These are phyloP conservation scores for Saccharata proteae DNA, from an alignment of 2,329 filamentous ascomycete species.

Conservation along the genomic window DNA sequence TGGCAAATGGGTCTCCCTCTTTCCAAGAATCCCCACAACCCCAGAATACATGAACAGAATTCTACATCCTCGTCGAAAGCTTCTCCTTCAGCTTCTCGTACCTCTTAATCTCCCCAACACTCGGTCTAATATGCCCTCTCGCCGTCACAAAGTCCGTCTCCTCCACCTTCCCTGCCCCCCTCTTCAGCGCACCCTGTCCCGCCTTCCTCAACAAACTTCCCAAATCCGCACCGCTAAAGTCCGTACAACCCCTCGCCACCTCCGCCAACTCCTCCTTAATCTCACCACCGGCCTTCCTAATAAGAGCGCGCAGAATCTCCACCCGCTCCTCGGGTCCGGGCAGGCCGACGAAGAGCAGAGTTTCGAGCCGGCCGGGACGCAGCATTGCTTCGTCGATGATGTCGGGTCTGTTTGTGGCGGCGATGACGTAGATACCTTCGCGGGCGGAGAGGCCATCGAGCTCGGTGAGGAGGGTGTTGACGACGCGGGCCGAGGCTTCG, in stretches of 20 bases:
- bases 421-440: conserved; percentile 84
- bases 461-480: conserved; percentile 90
- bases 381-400: conserved; percentile 96
- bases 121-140: conserved; percentile 31
- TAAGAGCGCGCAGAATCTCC: conserved; percentile 66
- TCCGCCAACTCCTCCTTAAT: conserved; percentile 45
- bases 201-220: conserved; percentile 47
- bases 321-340: conserved; percentile 68
- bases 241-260: conserved; percentile 61
- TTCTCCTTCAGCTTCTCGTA: conserved; percentile 43
- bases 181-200: conserved; percentile 43
- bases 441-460: conserved; percentile 75
- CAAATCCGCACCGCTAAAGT: conserved; percentile 64
- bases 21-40: no score
- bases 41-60: no score
- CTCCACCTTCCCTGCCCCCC: conserved; percentile 33
- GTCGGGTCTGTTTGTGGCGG: conserved; percentile 87
- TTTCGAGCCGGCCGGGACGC: conserved; percentile 78
- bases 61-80: conserved; percentile 23
- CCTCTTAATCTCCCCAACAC: conserved; percentile 44
- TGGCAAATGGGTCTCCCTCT: no score
- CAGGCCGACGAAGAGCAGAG: conserved; percentile 77
- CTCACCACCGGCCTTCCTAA: conserved; percentile 40
- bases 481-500: conserved; percentile 77
- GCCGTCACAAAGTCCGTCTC: conserved; percentile 35